Conservation (phyloP, 2,329 filamentous ascomycete genomes). For the Myriosclerotinia scirpicola region DNA sequence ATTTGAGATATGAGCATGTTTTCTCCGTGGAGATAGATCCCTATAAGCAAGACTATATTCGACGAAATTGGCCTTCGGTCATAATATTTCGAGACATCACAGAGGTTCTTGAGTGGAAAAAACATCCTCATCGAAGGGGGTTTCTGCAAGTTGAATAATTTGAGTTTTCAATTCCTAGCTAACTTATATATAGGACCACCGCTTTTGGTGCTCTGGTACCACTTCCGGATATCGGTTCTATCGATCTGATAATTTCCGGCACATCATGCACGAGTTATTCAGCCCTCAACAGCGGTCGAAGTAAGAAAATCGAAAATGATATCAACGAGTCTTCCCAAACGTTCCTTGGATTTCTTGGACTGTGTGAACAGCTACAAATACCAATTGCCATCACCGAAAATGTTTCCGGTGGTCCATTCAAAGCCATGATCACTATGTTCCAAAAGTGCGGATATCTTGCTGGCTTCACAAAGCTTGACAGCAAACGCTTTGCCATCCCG, state of each 20-base stretch:
- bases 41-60: slow-evolving; percentile 64
- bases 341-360: slow-evolving; percentile 60
- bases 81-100: slow-evolving; percentile 59
- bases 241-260: slow-evolving; percentile 69
- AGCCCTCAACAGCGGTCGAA: slow-evolving; percentile 54
- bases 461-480: slow-evolving; percentile 55
- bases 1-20: slow-evolving; percentile 48
- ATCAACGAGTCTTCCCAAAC: slow-evolving; percentile 66
- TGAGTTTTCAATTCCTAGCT: slow-evolving; percentile 5
- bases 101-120: slow-evolving; percentile 48
- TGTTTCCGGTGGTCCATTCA: slow-evolving; percentile 61
- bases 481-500: slow-evolving; percentile 71
- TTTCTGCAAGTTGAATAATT: slow-evolving; percentile 3
- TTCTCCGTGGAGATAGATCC: slow-evolving; percentile 65
- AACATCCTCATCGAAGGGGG: not conserved
- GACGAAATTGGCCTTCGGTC: slow-evolving; percentile 55
- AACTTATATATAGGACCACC: slow-evolving; percentile 52
- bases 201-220: slow-evolving; percentile 60
- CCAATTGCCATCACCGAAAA: slow-evolving; percentile 72
- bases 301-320: slow-evolving; percentile 49
- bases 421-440: slow-evolving; percentile 27
- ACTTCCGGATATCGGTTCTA: slow-evolving; percentile 49
- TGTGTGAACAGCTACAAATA: slow-evolving; percentile 56
- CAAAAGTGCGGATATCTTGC: slow-evolving; percentile 54
- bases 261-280: slow-evolving; percentile 79